These are phyloP conservation scores for Ophiocordyceps polyrhachis-furcata DNA, from an alignment of 2,329 filamentous ascomycete species.

Conservation along the genomic window DNA sequence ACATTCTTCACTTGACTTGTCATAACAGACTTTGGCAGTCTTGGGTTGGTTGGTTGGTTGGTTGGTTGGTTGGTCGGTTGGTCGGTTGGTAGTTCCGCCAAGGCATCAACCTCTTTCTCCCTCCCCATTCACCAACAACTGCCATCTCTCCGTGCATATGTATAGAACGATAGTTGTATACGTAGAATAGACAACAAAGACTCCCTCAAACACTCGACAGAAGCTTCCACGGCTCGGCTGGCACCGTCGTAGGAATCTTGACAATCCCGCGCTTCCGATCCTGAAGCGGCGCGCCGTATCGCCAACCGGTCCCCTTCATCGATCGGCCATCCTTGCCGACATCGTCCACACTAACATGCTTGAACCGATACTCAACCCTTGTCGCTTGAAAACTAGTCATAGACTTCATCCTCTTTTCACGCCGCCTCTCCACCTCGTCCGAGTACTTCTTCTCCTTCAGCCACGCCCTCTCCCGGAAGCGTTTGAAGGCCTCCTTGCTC, in stretches of 20 bases:
- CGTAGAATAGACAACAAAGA: too few relatives aligned
- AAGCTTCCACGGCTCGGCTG: constrained; percentile 7
- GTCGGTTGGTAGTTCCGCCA: too few relatives aligned
- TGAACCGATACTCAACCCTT: constrained; percentile 47
- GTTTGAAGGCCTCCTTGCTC: constrained; percentile 16
- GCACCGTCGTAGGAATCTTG: constrained; percentile 49
- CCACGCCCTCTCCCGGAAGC: constrained; percentile 24
- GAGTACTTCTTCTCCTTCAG: constrained; percentile 22
- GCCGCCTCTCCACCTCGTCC: constrained; percentile 11
- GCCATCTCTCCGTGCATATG: too few relatives aligned
- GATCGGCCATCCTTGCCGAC: constrained; percentile 35
- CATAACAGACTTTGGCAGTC: too few relatives aligned
- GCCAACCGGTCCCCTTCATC: constrained; percentile 34
- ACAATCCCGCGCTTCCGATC: constrained; percentile 44
- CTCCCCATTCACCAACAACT: too few relatives aligned
- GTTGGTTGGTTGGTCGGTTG: too few relatives aligned
- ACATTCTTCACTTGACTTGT: too few relatives aligned
- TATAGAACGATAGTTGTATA: too few relatives aligned
- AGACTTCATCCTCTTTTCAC: constrained; percentile 17
- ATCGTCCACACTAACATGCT: constrained; percentile 36
- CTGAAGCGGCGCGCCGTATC: constrained; percentile 43
- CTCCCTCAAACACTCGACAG: not conserved
- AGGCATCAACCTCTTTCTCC: too few relatives aligned
- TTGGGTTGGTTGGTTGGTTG: too few relatives aligned
- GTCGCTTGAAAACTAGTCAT: constrained; percentile 27